These are phyloP conservation scores for Apostasia ramifera DNA, from an alignment of 106 monocot species.

Conservation along the genomic window DNA sequence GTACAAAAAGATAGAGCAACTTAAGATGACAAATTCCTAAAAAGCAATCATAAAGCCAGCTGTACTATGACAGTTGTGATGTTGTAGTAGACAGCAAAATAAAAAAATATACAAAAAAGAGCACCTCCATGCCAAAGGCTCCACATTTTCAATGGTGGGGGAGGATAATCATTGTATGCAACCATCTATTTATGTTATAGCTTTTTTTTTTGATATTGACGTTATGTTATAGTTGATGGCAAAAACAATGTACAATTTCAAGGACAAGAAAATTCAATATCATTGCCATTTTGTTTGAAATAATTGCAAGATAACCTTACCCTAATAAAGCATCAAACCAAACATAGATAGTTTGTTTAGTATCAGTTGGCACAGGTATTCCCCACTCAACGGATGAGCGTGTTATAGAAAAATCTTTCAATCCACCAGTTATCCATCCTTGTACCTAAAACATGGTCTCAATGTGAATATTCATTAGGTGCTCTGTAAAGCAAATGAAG, in stretches of 20 bases:
- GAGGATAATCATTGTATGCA: too few species aligned
- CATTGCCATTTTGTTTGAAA: slow-evolving; percentile 3
- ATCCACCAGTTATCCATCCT: slow-evolving; percentile 86
- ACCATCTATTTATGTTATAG: too few species aligned
- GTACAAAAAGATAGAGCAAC: too few species aligned
- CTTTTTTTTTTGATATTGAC: too few species aligned
- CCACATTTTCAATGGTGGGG: too few species aligned
- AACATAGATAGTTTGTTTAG: slow-evolving; percentile 91
- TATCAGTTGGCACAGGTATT: slow-evolving; percentile 87
- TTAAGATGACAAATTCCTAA: too few species aligned
- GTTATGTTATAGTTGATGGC: too few species aligned
- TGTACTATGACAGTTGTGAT: too few species aligned
- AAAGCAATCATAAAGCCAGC: too few species aligned
- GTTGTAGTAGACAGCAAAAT: too few species aligned
- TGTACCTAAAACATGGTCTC: slow-evolving; percentile 53
- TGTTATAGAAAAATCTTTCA: slow-evolving; percentile 93
- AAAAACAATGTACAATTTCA: neutral
- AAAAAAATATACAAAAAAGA: too few species aligned
- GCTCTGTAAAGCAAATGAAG: neutral
- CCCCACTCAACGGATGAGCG: slow-evolving; percentile 98
- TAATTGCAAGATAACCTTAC: slow-evolving; percentile 35
- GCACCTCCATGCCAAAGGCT: too few species aligned
- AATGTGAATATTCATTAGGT: slow-evolving; percentile 9
- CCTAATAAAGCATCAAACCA: slow-evolving; percentile 99
- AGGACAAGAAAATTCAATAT: neutral